Conservation (phyloP, 148 eudicot species). For the Fagopyrum homotropicum region DNA sequence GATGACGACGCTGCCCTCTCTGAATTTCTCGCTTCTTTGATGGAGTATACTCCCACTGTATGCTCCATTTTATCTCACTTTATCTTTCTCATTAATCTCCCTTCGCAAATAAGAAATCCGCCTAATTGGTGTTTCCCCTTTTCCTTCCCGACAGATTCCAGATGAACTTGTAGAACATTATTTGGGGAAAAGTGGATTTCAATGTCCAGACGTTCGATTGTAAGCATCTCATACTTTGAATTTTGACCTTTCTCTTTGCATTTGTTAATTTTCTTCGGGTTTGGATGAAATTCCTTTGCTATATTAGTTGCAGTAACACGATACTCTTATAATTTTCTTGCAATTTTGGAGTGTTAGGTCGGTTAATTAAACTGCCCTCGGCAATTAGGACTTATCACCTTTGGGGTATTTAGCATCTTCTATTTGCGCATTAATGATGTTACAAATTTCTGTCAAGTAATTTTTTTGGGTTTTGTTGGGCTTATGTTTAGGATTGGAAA, state of each 20-base stretch:
- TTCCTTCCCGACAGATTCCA: conserved; percentile 43
- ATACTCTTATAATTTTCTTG: neutral
- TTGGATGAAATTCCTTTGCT: neutral
- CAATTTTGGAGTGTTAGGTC: neutral
- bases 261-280: neutral
- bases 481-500: neutral
- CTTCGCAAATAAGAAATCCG: neutral
- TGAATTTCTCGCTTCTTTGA: conserved; percentile 72
- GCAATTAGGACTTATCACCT: neutral
- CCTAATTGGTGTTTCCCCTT: neutral
- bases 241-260: neutral
- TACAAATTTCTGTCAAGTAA: neutral
- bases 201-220: conserved; percentile 88
- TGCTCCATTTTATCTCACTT: neutral
- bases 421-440: neutral
- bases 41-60: conserved; percentile 85
- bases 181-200: conserved; percentile 82
- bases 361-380: neutral
- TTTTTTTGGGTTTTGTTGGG: neutral
- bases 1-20: conserved; percentile 68
- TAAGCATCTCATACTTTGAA: conserved; percentile 24
- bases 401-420: neutral
- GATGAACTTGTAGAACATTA: conserved; percentile 95
- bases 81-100: conserved; percentile 9
- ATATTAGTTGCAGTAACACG: neutral